Evolutionary conservation across 2,329 filamentous ascomycete genomes (phyloP).

Genomic region (Pyricularia pennisetigena): DNA sequence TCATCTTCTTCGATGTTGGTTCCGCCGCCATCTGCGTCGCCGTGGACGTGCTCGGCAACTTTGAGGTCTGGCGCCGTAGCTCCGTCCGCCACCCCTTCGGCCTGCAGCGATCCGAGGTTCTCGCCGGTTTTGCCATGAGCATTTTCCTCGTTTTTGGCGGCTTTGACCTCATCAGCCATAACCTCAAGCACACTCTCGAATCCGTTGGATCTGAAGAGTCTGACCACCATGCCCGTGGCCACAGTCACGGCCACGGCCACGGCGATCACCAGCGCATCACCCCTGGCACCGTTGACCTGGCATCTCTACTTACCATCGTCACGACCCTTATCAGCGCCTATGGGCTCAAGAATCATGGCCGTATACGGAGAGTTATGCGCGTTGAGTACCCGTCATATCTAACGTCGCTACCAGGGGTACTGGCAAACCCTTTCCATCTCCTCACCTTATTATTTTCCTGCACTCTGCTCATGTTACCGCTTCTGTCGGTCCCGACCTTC

Average conservation of each 20-base stretch:
- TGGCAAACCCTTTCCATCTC: constrained; percentile 92
- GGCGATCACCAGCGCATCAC: constrained; percentile 37
- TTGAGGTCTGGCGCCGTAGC: constrained; percentile 92
- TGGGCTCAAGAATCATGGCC: constrained; percentile 77
- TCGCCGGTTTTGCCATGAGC: constrained; percentile 92
- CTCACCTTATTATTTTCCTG: constrained; percentile 81
- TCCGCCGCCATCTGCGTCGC: constrained; percentile 85
- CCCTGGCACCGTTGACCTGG: constrained; percentile 69
- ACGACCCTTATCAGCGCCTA: constrained; percentile 82
- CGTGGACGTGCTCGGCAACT: constrained; percentile 90
- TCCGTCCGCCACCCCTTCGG: constrained; percentile 91
- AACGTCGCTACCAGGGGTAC: constrained; percentile 62
- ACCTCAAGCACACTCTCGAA: constrained; percentile 86
- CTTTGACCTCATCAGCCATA: constrained; percentile 89
- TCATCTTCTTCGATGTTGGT: constrained; percentile 91
- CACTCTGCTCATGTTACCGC: constrained; percentile 62
- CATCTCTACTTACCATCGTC: constrained; percentile 69
- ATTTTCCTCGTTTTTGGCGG: constrained; percentile 97
- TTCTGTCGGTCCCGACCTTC: constrained; percentile 73
- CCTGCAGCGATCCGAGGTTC: constrained; percentile 82
- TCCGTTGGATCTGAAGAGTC: constrained; percentile 25
- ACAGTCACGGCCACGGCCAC: constrained; percentile 65
- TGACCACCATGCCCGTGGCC: constrained; percentile 61
- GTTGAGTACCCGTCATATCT: constrained; percentile 56
- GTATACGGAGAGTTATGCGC: constrained; percentile 86